phyloP scores from a whole-genome alignment of 306 rosid species.

The Sechiopsis laciniata region DNA sequence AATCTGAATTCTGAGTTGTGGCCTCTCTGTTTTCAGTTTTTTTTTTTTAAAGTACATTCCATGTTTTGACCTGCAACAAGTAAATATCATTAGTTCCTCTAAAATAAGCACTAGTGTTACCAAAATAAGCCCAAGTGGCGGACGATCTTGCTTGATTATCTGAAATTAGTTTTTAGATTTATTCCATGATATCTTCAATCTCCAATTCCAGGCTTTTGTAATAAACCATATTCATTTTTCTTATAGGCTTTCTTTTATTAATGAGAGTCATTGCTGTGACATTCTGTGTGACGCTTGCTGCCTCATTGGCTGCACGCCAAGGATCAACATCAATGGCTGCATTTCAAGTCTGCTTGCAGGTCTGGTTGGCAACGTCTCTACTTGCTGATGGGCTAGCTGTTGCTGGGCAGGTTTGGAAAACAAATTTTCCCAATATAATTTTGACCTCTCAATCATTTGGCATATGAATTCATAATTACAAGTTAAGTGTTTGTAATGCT shows the following conservation, averaged over 20 bases:
- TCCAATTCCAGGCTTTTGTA: background rate
- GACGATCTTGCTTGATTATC: background rate
- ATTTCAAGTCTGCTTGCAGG: conserved; percentile 88
- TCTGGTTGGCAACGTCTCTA: conserved; percentile 92
- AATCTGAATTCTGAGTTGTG: background rate
- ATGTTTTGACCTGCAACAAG: background rate
- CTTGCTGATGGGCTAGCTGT: conserved; percentile 95
- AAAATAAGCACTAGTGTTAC: background rate
- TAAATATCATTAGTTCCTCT: background rate
- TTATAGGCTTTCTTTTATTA: conserved; percentile 67
- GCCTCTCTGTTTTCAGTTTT: background rate
- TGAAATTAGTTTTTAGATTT: background rate
- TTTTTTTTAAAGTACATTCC: background rate
- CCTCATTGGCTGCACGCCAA: conserved; percentile 81
- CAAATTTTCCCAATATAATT: background rate
- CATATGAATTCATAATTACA: background rate
- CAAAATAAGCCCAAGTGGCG: background rate
- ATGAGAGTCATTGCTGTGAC: conserved; percentile 93
- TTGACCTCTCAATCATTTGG: background rate
- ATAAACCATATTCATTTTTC: conserved; percentile 6
- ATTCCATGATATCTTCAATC: background rate
- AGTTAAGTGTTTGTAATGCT: background rate
- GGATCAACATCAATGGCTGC: conserved; percentile 95
- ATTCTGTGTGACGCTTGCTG: conserved; percentile 87
- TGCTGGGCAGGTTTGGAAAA: conserved; percentile 80